Evolutionary conservation across 1,284 basidiomycete species (phyloP), one percentile per base, ranked within the genome.

Genomic region (Ganoderma lucidum): DNA sequence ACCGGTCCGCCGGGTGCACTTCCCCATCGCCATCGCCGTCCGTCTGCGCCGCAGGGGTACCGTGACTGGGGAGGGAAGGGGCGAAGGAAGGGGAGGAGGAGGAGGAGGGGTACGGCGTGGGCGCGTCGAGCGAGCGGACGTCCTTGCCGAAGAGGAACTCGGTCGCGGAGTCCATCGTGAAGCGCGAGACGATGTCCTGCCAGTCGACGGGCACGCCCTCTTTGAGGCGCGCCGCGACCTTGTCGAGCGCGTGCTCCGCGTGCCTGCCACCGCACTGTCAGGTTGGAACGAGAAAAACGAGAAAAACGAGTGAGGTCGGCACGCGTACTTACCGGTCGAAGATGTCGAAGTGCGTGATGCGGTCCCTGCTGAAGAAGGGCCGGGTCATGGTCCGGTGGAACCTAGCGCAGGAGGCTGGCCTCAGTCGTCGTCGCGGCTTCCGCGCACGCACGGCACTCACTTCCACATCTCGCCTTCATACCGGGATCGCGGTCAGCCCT

Each of bases 361-460:
- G 80, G 61, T 87, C 84, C 17, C 78, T 78, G 66, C 78, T 83
- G 74, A 89, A 87, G 76, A 87, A 88, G 0, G 87, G 87, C 1
- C 86, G 80, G 0, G 86, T 84, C 80, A 88, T 85, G 0, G 80
- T 77, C 41, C 86, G 82, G 72, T 88, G 86, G 74, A 85, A 84
- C 72, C 86, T 87, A 19, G 6, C 14, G 4, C 17, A 23, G 6
- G n/a, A 67, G 23, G 30, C 23, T 23, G 15, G 17, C 15, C 14
- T 37, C 61, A n/a, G 32, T 17, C 15, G 6, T 1, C 6, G 6
- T 12, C 14, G 15, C 9, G 3, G 10, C 6, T 17, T 61, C 37
- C 17, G 14, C 28, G 35, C 6, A 6, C 15, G 9, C 53, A 6
- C 28, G 19, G 12, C 6, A 32, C 68, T 30, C 32, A 78, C 77